These are phyloP conservation scores for Lepidium campestre DNA, from an alignment of 441 rosid genomes.

Conservation along the genomic window DNA sequence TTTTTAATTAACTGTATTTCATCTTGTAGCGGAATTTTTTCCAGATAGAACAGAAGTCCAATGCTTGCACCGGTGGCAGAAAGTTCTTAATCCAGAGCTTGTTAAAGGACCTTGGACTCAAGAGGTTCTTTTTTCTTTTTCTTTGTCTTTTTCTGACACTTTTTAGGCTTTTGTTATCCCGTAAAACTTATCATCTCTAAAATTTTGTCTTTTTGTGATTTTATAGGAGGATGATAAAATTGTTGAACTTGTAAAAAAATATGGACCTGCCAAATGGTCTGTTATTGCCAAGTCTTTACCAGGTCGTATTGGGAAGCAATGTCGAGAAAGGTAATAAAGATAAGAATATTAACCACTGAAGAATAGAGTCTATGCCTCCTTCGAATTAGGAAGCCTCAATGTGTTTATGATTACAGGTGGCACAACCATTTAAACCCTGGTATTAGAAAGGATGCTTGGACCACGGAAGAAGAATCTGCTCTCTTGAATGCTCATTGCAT, in stretches of 20 bases:
- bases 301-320: constrained; percentile 98
- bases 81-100: constrained; percentile 97
- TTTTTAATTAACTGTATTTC: neutral
- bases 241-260: constrained; percentile 57
- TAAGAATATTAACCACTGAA: neutral
- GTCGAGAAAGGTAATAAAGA: constrained; percentile 79
- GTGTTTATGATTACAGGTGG: constrained; percentile 55
- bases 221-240: constrained; percentile 87
- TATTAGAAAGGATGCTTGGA: constrained; percentile 95
- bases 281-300: constrained; percentile 81
- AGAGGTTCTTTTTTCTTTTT: constrained; percentile 47
- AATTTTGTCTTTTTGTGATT: neutral
- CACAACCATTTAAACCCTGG: constrained; percentile 98
- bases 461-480: constrained; percentile 72
- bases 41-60: constrained; percentile 95
- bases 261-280: constrained; percentile 97
- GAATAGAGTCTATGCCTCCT: neutral
- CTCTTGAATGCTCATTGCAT: constrained; percentile 77
- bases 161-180: constrained; percentile 2
- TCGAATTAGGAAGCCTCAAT: neutral
- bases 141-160: neutral
- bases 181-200: neutral
- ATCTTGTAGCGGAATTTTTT: constrained; percentile 71
- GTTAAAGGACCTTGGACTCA: constrained; percentile 98
- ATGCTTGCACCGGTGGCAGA: constrained; percentile 97